These are phyloP conservation scores for Thalassia testudinum DNA, from an alignment of 116 monocot genomes.

Conservation along the genomic window DNA sequence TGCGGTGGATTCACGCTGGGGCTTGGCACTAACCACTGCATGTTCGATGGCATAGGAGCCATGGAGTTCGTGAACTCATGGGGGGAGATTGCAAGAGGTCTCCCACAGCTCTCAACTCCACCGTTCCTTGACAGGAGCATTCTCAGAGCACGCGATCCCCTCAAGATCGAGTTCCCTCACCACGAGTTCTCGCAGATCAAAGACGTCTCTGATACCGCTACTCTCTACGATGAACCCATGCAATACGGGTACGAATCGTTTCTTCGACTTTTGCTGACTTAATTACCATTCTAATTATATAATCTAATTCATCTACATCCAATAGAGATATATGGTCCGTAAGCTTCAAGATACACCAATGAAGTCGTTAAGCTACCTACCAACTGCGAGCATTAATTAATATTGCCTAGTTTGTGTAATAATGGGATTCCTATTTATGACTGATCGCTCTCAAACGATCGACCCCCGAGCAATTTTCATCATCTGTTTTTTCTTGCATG, in stretches of 20 bases:
- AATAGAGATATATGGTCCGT: too few species aligned
- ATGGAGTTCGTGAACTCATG: constrained; percentile 93
- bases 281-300: too few species aligned
- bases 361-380: too few species aligned
- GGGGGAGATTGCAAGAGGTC: constrained; percentile 52
- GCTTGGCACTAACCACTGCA: constrained; percentile 81
- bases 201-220: constrained; percentile 32
- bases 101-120: constrained; percentile 33
- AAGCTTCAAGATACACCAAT: too few species aligned
- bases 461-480: too few species aligned
- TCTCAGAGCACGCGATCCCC: constrained; percentile 42
- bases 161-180: constrained; percentile 38
- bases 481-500: too few species aligned
- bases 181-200: constrained; percentile 57
- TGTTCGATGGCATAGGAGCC: constrained; percentile 74
- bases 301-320: too few species aligned
- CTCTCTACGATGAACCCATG: constrained; percentile 31
- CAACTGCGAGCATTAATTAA: too few species aligned
- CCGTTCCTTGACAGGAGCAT: constrained; percentile 49
- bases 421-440: too few species aligned
- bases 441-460: too few species aligned
- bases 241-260: constrained; percentile 12
- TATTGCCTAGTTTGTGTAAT: too few species aligned
- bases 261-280: too few species aligned
- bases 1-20: constrained; percentile 84